Conservation (phyloP, 2,329 filamentous ascomycete genomes). For the Curvularia sp. region DNA sequence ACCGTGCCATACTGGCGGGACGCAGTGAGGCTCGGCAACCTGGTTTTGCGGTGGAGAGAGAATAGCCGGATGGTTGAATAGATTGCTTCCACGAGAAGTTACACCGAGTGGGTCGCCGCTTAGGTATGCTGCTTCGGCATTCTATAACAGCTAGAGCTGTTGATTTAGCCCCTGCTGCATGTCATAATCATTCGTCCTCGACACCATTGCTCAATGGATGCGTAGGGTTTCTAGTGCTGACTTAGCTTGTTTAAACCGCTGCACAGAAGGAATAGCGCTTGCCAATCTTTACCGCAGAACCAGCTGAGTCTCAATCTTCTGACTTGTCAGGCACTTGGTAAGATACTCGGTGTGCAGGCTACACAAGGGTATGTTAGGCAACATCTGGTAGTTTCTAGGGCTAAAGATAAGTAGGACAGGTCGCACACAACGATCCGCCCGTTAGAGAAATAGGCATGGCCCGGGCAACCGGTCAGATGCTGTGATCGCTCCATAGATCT, state of each 20-base stretch:
- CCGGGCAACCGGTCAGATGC: slow-evolving; percentile 11
- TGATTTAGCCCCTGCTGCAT: slow-evolving; percentile 25
- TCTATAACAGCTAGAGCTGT: slow-evolving; percentile 20
- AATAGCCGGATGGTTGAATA: slow-evolving; percentile 32
- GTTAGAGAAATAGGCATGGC: slow-evolving; percentile 3
- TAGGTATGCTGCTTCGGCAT: slow-evolving; percentile 17
- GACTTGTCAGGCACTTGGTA: slow-evolving; percentile 14
- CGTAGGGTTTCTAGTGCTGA: slow-evolving; percentile 32
- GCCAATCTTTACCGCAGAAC: slow-evolving; percentile 5
- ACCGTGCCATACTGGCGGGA: slow-evolving; percentile 21
- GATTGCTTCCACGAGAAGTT: slow-evolving; percentile 32
- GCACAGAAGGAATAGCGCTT: slow-evolving; percentile 31
- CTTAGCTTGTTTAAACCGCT: slow-evolving; percentile 23
- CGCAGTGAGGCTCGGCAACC: slow-evolving; percentile 24
- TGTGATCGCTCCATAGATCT: slow-evolving; percentile 3
- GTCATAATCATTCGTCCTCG: slow-evolving; percentile 14
- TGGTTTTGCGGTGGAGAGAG: slow-evolving; percentile 25
- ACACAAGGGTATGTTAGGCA: slow-evolving; percentile 17
- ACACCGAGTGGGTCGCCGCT: slow-evolving; percentile 15
- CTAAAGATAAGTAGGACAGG: slow-evolving; percentile 19
- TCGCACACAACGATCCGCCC: slow-evolving; percentile 14
- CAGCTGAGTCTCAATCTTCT: slow-evolving; percentile 19
- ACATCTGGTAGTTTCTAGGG: slow-evolving; percentile 10
- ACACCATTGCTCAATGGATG: slow-evolving; percentile 19
- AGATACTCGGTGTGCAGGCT: slow-evolving; percentile 12